Evolutionary conservation across 169 alveolate species (phyloP).

Genomic region (Plasmodium coatneyi): DNA sequence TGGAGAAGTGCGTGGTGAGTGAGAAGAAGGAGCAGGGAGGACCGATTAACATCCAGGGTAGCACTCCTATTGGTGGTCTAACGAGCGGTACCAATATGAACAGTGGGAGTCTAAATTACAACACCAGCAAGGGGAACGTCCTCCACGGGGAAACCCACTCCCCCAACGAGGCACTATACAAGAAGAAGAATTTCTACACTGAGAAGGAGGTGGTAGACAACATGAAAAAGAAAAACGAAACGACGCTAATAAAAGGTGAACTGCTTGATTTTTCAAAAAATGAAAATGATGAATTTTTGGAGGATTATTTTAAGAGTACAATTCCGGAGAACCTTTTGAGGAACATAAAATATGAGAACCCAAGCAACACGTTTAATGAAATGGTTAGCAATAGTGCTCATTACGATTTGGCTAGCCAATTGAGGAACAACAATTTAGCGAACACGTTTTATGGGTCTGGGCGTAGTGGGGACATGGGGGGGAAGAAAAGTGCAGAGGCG

Average conservation of each 20-base stretch:
- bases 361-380: constrained; percentile 14
- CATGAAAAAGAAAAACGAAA: constrained; percentile 23
- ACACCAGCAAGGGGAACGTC: not conserved
- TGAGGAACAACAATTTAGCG: not conserved
- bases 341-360: constrained; percentile 45
- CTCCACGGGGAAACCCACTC: not conserved
- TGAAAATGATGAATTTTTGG: constrained; percentile 31
- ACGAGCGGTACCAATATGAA: not conserved
- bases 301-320: constrained; percentile 16
- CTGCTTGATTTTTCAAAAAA: not conserved
- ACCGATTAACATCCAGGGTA: not conserved
- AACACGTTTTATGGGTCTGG: not conserved
- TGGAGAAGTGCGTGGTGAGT: not conserved
- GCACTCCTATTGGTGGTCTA: not conserved
- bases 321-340: constrained; percentile 16
- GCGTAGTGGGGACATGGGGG: not conserved
- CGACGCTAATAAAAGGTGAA: constrained; percentile 3
- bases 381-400: not conserved
- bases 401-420: constrained; percentile 1
- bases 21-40: not conserved
- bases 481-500: not conserved
- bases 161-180: constrained; percentile 2
- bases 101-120: not conserved
- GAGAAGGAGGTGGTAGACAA: constrained; percentile 21
- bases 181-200: constrained; percentile 1